Evolutionary conservation across 768 basidiomycete genomes (phyloP).

Genomic region (Tylopilus rubrobrunneus): DNA sequence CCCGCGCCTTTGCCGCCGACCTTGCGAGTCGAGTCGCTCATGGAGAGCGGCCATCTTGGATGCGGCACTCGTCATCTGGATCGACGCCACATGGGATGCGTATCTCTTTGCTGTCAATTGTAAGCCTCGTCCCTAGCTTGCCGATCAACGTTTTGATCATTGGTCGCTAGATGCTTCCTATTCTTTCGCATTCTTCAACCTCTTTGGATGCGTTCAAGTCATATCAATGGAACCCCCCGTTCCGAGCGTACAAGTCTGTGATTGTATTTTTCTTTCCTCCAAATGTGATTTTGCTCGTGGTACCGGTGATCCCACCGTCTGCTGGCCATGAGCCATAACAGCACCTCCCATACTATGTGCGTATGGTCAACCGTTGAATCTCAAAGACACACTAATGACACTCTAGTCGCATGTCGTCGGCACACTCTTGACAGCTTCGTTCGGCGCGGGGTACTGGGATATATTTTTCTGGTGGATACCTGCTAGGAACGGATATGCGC

Average conservation of each 20-base stretch:
- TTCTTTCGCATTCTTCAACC: conserved; percentile 54
- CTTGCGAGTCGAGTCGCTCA: no score
- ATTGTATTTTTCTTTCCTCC: conserved; percentile 57
- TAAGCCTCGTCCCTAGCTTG: conserved; percentile 27
- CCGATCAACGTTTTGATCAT: background rate
- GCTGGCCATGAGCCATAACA: conserved; percentile 50
- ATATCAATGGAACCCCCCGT: conserved; percentile 64
- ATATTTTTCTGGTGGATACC: conserved; percentile 51
- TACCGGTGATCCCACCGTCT: conserved; percentile 61
- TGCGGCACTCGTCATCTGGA: conserved; percentile 72
- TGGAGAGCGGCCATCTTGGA: conserved; percentile 69
- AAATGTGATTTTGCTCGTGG: conserved; percentile 59
- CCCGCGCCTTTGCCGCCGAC: background rate
- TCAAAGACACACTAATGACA: background rate
- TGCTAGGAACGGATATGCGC: conserved; percentile 41
- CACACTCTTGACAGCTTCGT: conserved; percentile 41
- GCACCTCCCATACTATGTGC: conserved; percentile 65
- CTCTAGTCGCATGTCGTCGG: conserved; percentile 47
- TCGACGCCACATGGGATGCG: conserved; percentile 48
- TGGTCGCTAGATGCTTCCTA: conserved; percentile 50
- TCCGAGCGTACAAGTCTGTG: conserved; percentile 47
- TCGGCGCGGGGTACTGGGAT: conserved; percentile 58
- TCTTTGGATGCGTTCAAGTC: conserved; percentile 40
- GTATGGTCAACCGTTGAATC: conserved; percentile 18
- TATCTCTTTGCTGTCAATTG: conserved; percentile 69